Base-by-base conservation (phyloP, 1,284 basidiomycete genomes). In the Cryptococcus amylolentus region DNA sequence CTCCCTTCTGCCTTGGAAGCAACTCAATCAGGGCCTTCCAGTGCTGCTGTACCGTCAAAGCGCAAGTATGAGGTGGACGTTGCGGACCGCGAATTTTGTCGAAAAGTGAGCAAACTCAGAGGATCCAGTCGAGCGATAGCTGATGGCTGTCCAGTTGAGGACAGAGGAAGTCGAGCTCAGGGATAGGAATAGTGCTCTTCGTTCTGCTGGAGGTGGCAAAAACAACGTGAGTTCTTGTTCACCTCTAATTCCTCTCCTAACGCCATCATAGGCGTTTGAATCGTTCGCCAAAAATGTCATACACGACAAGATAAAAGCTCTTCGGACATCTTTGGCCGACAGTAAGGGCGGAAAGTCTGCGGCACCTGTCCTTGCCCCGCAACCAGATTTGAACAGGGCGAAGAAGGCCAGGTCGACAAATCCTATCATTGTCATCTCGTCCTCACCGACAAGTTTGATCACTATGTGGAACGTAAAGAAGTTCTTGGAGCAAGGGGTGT, bases 391-490 rank as follows among this genome's bases (percentile, higher is more conserved):
- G 38, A 16, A 54, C 18, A 48, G 64, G 14, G 60, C 64, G 1
- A 63, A 67, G 50, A 72, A 72, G 59, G 64, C 66, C 26, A 64
- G 64, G 51, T 67, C 69, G 13, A 52, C 49, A 8, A 86, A 88
- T 75, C 94, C 94, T 0, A 98, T 98, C 70, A 94, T 98, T 73
- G 87, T 98, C 77, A 92, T 98, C 40, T 95, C 93, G 0, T 96
- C 92, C 0, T 93, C 91, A 1, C 93, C 93, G 0, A 97, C 94
- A 0, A 87, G 93, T 8, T 84, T 98, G 53, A 86, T 98, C 70
- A 97, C 91, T 5, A 96, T 98, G 91, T 88, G 94, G 83, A 98
- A 98, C 74, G 91, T 98, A 58, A 91, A 91, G 73, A 84, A 84
- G 46, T 95, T 98, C 76, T 78, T 98, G 16, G 91, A 97, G 78